Conservation (phyloP, 129 eudicot species). For the Calendula officinalis region DNA sequence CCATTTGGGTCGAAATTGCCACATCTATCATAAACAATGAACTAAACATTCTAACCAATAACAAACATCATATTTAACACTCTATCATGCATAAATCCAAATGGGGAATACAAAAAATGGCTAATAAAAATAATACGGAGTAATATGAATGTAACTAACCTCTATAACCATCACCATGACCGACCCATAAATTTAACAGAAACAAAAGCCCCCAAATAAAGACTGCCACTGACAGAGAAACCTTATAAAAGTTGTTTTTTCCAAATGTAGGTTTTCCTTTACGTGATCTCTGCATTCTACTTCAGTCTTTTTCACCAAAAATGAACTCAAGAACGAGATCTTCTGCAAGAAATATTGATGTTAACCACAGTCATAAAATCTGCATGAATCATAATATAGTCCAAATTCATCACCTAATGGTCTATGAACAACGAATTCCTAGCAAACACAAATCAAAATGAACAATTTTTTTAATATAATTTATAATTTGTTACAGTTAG, state of each 20-base stretch:
- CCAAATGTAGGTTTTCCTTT: constrained; percentile 55
- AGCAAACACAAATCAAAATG: constrained; percentile 15
- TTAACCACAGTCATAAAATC: neutral
- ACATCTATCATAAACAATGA: neutral
- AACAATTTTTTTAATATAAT: constrained; percentile 1
- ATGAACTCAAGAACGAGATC: constrained; percentile 22
- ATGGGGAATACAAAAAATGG: neutral
- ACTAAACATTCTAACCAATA: too few relatives aligned
- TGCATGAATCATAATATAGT: too few relatives aligned
- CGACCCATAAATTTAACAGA: constrained; percentile 38
- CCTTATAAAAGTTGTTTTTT: constrained; percentile 49
- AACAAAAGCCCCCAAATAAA: constrained; percentile 27
- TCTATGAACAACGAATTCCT: too few relatives aligned
- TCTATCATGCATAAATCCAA: neutral
- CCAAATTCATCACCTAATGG: too few relatives aligned
- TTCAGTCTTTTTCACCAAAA: constrained; percentile 48
- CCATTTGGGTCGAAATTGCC: neutral
- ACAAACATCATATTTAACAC: too few relatives aligned
- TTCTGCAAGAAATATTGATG: constrained; percentile 23
- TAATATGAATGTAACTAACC: constrained; percentile 44
- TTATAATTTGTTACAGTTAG: constrained; percentile 7
- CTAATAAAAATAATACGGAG: neutral
- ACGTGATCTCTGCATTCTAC: constrained; percentile 94
- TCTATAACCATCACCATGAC: constrained; percentile 75
- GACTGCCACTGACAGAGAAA: constrained; percentile 64